Percentiles rank a stretch among this genome's conserved stretches.
These are phyloP conservation scores for Skeletonema tropicum DNA, from an alignment of 108 stramenopile genomes.

Conservation along the genomic window DNA sequence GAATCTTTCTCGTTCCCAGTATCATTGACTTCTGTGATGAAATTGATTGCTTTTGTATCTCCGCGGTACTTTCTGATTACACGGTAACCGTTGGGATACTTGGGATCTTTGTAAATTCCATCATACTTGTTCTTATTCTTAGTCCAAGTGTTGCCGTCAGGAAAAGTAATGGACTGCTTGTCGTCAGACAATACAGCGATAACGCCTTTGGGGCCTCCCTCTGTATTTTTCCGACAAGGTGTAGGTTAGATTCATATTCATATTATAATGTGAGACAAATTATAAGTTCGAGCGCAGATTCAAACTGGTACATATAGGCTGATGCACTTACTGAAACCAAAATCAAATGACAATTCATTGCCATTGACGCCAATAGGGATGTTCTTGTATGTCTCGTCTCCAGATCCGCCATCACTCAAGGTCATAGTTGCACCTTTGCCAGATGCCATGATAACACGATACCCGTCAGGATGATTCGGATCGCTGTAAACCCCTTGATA, in stretches of 20 bases:
- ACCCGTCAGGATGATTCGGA: slow-evolving; percentile 31
- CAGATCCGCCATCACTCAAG: slow-evolving; percentile 18
- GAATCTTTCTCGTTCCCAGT: slow-evolving; percentile 25
- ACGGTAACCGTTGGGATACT: slow-evolving; percentile 18
- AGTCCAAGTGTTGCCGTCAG: slow-evolving; percentile 32
- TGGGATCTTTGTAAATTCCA: slow-evolving; percentile 28
- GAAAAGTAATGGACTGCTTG: slow-evolving; percentile 25
- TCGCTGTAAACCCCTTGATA: slow-evolving; percentile 36
- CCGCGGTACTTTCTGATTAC: slow-evolving; percentile 5
- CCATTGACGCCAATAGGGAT: slow-evolving; percentile 14
- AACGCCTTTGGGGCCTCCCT: slow-evolving; percentile 18
- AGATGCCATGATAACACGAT: slow-evolving; percentile 20
- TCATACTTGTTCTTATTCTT: slow-evolving; percentile 17
- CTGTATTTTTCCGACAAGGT: slow-evolving; percentile 13
- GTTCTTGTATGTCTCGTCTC: slow-evolving; percentile 21
- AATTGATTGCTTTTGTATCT: background rate
- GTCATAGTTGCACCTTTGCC: slow-evolving; percentile 19
- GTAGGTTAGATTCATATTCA: background rate
- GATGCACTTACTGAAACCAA: slow-evolving; percentile 18
- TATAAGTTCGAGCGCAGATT: background rate
- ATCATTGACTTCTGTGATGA: slow-evolving; percentile 23
- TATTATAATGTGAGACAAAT: background rate
- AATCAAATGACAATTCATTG: slow-evolving; percentile 26
- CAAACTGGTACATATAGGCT: too few relatives aligned
- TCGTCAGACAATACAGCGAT: slow-evolving; percentile 20